Conservation (phyloP, 768 basidiomycete species). For the Boletales sp. region DNA sequence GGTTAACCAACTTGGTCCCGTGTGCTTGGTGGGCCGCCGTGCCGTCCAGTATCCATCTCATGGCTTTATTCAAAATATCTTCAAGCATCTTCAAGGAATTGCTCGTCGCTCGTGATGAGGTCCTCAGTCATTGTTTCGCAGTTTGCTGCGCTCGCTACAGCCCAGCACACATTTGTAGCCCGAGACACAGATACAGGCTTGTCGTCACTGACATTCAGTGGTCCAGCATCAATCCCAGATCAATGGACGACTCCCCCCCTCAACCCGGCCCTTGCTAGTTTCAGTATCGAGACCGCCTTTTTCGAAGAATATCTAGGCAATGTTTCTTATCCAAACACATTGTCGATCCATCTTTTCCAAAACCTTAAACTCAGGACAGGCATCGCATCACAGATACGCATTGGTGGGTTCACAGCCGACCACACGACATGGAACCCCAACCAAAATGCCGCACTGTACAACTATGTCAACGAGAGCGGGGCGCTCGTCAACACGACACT, state of each 20-base stretch:
- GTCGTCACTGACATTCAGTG: slow-evolving; percentile 33
- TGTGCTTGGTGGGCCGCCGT: too few species aligned
- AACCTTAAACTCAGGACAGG: slow-evolving; percentile 45
- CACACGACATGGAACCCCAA: slow-evolving; percentile 47
- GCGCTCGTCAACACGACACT: slow-evolving; percentile 49
- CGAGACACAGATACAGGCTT: neutral
- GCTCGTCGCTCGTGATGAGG: slow-evolving; percentile 7
- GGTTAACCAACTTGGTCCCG: too few species aligned
- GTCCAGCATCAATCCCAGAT: slow-evolving; percentile 40
- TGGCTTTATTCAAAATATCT: too few species aligned
- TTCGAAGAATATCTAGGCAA: slow-evolving; percentile 52
- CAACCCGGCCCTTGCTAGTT: slow-evolving; percentile 45
- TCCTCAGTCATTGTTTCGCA: neutral
- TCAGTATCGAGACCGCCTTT: slow-evolving; percentile 54
- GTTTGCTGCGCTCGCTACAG: slow-evolving; percentile 3
- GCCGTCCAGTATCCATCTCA: too few species aligned
- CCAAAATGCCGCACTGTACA: slow-evolving; percentile 30
- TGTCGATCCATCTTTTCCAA: slow-evolving; percentile 43
- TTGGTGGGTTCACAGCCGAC: slow-evolving; percentile 54
- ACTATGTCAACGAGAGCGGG: slow-evolving; percentile 42
- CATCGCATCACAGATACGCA: slow-evolving; percentile 43
- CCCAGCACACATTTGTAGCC: slow-evolving; percentile 8
- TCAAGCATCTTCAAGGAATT: neutral
- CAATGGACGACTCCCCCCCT: slow-evolving; percentile 42
- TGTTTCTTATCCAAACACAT: slow-evolving; percentile 36